Evolutionary conservation across 2,329 filamentous ascomycete genomes (phyloP).

Genomic region (Tolypocladium cylindrosporum): DNA sequence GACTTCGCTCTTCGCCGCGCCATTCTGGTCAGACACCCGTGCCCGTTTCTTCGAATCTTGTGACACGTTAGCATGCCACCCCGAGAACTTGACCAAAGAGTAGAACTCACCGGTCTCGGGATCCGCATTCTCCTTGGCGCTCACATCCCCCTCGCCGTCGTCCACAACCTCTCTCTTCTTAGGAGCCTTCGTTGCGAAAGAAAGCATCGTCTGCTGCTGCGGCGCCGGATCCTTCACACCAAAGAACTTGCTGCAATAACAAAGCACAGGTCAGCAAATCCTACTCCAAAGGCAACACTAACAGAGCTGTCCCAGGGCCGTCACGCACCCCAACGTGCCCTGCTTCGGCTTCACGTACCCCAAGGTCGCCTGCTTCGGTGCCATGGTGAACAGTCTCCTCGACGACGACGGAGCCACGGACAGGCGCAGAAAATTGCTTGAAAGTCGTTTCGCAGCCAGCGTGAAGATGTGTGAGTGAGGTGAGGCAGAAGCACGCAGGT

Average conservation of each 20-base stretch:
- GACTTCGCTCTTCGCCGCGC: slow-evolving; percentile 18
- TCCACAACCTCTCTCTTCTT: slow-evolving; percentile 23
- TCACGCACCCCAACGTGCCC: slow-evolving; percentile 60
- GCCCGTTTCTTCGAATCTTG: slow-evolving; percentile 37
- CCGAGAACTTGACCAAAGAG: not conserved
- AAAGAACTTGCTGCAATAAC: slow-evolving; percentile 68
- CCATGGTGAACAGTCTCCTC: slow-evolving; percentile 22
- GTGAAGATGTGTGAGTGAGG: slow-evolving; percentile 1
- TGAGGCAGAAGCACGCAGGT: slow-evolving; percentile 9
- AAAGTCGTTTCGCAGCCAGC: slow-evolving; percentile 6
- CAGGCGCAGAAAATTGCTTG: slow-evolving; percentile 2
- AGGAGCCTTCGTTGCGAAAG: slow-evolving; percentile 55
- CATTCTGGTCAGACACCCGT: slow-evolving; percentile 13
- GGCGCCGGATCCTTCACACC: slow-evolving; percentile 45
- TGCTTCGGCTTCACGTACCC: slow-evolving; percentile 77
- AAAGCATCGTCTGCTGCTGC: slow-evolving; percentile 67
- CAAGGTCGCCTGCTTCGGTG: slow-evolving; percentile 68
- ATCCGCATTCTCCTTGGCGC: slow-evolving; percentile 27
- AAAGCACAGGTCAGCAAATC: slow-evolving; percentile 1
- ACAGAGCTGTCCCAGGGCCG: slow-evolving; percentile 1
- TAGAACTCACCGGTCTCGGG: slow-evolving; percentile 25
- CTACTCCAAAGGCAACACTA: not conserved
- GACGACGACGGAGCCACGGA: slow-evolving; percentile 2
- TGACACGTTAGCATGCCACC: not conserved
- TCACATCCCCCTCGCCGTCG: slow-evolving; percentile 15